Percentiles rank a stretch among this genome's conserved stretches.
phyloP scores from a whole-genome alignment of 495 filamentous ascomycete species.

The Neurospora tetraspora region DNA sequence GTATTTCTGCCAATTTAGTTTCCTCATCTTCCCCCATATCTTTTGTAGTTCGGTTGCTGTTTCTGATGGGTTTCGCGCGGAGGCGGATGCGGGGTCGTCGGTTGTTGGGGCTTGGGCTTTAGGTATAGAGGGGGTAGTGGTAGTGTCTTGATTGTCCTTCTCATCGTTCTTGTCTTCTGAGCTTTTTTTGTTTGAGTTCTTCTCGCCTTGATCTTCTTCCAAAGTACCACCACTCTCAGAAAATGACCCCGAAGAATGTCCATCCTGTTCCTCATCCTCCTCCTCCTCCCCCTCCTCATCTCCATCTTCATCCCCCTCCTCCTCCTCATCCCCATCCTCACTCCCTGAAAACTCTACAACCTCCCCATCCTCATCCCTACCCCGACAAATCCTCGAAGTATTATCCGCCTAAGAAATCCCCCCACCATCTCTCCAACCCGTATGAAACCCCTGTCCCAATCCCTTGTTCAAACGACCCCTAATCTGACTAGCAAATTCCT shows the following conservation, averaged over 20 bases:
- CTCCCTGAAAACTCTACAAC: not conserved
- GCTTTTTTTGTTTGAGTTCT: not conserved
- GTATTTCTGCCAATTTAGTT: not conserved
- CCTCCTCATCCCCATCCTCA: not conserved
- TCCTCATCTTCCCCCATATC: not conserved
- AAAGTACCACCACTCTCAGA: too few species aligned
- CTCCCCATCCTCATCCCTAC: not conserved
- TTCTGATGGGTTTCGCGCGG: not conserved
- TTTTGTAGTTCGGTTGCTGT: not conserved
- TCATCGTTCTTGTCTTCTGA: not conserved
- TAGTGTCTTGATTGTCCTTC: not conserved
- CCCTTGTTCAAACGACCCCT: not conserved
- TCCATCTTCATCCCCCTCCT: not conserved
- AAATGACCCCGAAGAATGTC: too few species aligned
- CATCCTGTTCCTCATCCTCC: too few species aligned
- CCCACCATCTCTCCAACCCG: not conserved
- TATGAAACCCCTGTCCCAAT: not conserved
- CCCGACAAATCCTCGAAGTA: not conserved
- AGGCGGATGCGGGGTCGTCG: not conserved
- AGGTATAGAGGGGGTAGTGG: not conserved
- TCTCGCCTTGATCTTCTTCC: not conserved
- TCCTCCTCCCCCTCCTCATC: not conserved
- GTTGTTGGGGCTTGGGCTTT: not conserved
- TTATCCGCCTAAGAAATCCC: not conserved
- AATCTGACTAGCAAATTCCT: slow-evolving; percentile 52